Evolutionary conservation across 257 asterid genomes (phyloP).

Genomic region (Capsicum chinense): DNA sequence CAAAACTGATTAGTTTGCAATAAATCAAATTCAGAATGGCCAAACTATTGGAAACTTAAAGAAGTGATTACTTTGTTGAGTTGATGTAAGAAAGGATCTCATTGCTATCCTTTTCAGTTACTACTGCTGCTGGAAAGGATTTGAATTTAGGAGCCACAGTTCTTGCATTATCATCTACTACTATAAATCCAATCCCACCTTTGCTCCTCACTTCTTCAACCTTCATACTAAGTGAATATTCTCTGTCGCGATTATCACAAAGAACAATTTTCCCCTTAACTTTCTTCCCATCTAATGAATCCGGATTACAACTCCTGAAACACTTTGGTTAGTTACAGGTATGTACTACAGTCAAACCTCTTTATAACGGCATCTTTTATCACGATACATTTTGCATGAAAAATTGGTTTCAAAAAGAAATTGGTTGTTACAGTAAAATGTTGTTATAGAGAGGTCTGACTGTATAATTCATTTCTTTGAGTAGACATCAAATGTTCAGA

Average conservation of each 20-base stretch:
- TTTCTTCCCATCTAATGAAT: constrained; percentile 49
- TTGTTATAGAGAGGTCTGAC: background rate
- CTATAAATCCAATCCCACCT: constrained; percentile 62
- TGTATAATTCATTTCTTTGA: constrained; percentile 7
- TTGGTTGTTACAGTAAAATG: background rate
- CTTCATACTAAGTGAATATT: constrained; percentile 29
- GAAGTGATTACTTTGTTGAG: constrained; percentile 54
- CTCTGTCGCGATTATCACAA: constrained; percentile 46
- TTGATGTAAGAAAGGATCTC: no score
- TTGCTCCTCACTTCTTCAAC: constrained; percentile 35
- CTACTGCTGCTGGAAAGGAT: constrained; percentile 46
- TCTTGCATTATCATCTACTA: constrained; percentile 43
- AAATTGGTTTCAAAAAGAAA: background rate
- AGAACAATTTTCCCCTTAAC: constrained; percentile 68
- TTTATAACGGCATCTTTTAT: background rate
- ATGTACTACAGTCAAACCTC: background rate
- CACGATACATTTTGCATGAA: background rate
- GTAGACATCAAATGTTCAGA: constrained; percentile 1
- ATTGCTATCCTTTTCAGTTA: constrained; percentile 52
- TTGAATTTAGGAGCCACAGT: constrained; percentile 46
- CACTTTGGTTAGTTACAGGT: background rate
- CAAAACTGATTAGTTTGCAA: background rate
- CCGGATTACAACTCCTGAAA: constrained; percentile 62
- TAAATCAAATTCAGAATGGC: background rate
- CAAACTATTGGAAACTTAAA: background rate